Conservation (phyloP, 176 grass and related monocot species). For the Triticum turgidum region DNA sequence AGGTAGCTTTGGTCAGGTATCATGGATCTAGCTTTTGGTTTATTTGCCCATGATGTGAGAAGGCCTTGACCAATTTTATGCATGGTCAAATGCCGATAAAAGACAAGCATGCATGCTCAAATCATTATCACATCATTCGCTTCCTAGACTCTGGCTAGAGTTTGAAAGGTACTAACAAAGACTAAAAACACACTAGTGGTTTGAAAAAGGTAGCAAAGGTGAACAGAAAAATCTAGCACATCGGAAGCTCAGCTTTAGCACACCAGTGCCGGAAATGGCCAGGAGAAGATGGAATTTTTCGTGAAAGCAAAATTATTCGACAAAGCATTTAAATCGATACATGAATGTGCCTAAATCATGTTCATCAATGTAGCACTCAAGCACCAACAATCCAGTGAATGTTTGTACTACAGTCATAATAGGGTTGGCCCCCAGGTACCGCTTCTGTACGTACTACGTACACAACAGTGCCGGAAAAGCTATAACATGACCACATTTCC, state of each 20-base stretch:
- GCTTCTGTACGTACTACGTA: constrained; percentile 42
- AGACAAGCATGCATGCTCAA: constrained; percentile 15
- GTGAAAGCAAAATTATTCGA: constrained; percentile 9
- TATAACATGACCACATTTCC: not conserved
- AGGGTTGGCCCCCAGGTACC: not conserved
- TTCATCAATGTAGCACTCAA: constrained; percentile 46
- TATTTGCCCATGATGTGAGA: constrained; percentile 44
- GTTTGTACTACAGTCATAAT: constrained; percentile 40
- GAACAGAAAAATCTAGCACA: not conserved
- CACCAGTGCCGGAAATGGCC: not conserved
- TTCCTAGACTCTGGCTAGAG: not conserved
- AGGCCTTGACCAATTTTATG: constrained; percentile 22
- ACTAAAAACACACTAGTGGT: not conserved
- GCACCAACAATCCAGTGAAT: constrained; percentile 48
- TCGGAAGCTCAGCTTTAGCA: not conserved
- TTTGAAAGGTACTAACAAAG: not conserved
- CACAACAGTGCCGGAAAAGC: not conserved
- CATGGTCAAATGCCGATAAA: constrained; percentile 35
- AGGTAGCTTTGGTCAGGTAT: constrained; percentile 46
- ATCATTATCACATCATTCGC: constrained; percentile 27
- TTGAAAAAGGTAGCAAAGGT: not conserved
- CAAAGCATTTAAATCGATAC: constrained; percentile 49
- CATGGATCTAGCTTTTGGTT: constrained; percentile 59
- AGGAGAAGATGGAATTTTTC: not conserved
- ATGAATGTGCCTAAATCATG: constrained; percentile 55